phyloP scores from a whole-genome alignment of 2,329 filamentous ascomycete genomes.

The Aspergillus fijiensis region DNA sequence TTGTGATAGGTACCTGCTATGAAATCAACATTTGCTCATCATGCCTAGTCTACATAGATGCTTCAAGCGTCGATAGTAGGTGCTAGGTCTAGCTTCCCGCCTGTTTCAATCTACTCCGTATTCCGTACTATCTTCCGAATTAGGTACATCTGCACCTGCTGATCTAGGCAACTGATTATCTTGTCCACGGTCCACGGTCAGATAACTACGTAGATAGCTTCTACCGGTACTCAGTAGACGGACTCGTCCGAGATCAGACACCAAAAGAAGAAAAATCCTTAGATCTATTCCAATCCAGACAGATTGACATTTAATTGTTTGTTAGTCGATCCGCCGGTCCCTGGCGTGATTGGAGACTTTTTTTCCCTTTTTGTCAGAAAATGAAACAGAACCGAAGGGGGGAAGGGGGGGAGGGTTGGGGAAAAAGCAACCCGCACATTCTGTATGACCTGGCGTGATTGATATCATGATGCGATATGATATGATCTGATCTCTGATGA shows the following conservation, averaged over 20 bases:
- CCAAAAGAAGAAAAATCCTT: not conserved
- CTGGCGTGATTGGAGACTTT: not conserved
- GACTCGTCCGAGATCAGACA: not conserved
- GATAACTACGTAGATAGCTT: not conserved
- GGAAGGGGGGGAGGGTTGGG: no score
- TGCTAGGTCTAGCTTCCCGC: no score
- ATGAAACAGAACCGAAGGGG: no score
- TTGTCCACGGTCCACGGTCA: not conserved
- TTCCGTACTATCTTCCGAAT: not conserved
- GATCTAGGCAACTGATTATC: not conserved
- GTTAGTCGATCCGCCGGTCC: not conserved
- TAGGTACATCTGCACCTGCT: not conserved
- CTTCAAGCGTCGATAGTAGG: no score
- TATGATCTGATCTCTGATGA: not conserved
- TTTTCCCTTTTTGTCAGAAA: not conserved
- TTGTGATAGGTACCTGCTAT: no score
- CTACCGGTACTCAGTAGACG: not conserved
- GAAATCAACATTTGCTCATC: no score
- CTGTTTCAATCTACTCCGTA: not conserved
- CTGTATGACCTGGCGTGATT: constrained; percentile 5
- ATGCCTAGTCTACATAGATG: no score
- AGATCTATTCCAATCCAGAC: not conserved
- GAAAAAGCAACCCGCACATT: not conserved
- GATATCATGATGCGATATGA: constrained; percentile 10
- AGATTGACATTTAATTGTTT: not conserved